Conservation (phyloP, 768 basidiomycete species). For the Pleurotus sapidus region DNA sequence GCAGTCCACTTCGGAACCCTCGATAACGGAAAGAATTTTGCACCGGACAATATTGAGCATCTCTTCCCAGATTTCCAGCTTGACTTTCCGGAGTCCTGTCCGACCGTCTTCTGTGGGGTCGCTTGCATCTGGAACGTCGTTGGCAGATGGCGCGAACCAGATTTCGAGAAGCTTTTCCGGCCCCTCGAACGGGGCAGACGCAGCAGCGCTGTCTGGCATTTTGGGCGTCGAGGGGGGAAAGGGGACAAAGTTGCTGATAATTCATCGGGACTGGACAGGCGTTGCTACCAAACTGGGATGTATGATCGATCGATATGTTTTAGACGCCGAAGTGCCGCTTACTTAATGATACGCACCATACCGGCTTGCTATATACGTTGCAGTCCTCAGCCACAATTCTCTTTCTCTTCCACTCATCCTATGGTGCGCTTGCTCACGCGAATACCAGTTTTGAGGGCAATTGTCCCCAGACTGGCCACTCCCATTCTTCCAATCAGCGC, state of each 20-base stretch:
- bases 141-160: conserved; percentile 88
- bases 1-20: conserved; percentile 92
- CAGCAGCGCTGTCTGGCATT: conserved; percentile 22
- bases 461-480: conserved; percentile 41
- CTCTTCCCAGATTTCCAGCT: conserved; percentile 84
- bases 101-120: conserved; percentile 34
- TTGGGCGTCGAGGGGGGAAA: background rate
- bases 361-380: too few species aligned
- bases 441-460: conserved; percentile 41
- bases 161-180: conserved; percentile 96
- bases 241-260: background rate
- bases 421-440: conserved; percentile 34
- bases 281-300: too few species aligned
- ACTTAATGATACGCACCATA: too few species aligned
- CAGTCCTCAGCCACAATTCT: too few species aligned
- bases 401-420: background rate
- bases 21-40: conserved; percentile 87
- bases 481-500: conserved; percentile 45
- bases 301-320: too few species aligned
- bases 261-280: too few species aligned
- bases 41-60: conserved; percentile 98
- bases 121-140: conserved; percentile 48
- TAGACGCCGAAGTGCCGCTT: too few species aligned
- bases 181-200: conserved; percentile 76
- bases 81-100: conserved; percentile 75